Evolutionary conservation across 768 basidiomycete species (phyloP).

Genomic region (Lactarius deliciosus): DNA sequence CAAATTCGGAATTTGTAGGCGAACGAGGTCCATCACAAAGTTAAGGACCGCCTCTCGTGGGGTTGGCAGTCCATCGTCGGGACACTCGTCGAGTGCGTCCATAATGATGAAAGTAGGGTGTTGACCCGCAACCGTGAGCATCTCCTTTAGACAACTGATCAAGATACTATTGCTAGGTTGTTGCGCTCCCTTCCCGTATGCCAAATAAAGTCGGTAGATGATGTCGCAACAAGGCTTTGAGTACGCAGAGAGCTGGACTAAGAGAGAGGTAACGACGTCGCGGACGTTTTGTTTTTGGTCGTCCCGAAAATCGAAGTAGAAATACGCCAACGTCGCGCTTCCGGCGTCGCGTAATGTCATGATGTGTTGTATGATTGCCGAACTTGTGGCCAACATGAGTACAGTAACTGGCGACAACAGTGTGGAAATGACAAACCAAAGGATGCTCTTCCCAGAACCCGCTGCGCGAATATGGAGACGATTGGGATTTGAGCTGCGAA

Average conservation of each 20-base stretch:
- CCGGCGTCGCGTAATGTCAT: background rate
- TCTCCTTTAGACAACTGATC: background rate
- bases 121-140: background rate
- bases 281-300: background rate
- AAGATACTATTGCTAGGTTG: background rate
- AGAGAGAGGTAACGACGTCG: background rate
- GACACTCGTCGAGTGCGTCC: background rate
- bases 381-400: background rate
- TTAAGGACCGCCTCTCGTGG: background rate
- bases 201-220: background rate
- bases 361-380: background rate
- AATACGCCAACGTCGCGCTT: background rate
- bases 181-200: background rate
- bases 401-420: background rate
- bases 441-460: background rate
- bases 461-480: background rate
- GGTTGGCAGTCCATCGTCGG: background rate
- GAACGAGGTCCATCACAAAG: background rate
- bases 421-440: background rate
- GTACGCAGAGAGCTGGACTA: background rate
- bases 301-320: background rate
- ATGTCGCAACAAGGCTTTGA: background rate
- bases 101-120: background rate
- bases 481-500: background rate
- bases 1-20: background rate